Base-by-base conservation (phyloP, 495 filamentous ascomycete species). In the Penicillium dipodomyicola region DNA sequence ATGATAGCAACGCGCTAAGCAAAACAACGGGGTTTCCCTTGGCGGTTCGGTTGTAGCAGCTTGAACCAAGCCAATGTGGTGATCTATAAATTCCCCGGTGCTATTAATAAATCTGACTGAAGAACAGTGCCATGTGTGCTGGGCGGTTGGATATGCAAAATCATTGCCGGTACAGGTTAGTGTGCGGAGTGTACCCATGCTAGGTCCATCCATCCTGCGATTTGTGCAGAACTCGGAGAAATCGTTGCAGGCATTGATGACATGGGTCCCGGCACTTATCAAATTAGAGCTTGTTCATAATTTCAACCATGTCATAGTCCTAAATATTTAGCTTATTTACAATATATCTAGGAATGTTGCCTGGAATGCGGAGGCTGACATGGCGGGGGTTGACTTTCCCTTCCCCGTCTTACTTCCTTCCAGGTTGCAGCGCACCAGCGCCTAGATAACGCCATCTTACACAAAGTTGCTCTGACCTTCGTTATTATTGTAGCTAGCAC, bases 121-220 rank as follows among this genome's bases (percentile, higher is more conserved):
- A 46, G 49, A 25, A 25, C 23, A 45, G 52, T 22, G 22, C 62
- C 37, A 41, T 44, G 48, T 59, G 43, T 54, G 49, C 40, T 58
- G 47, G 49, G 69, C 67, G 65, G 58, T 60, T 65, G 60, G 59
- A 63, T 63, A 46, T 57, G 52, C 63, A 59, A 54, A 29, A 54
- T 59, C 33, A 64, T 59, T 68, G 55, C 68, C 66, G 29, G 49
- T 57, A 53, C 29, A 32, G 57, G 63, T 60, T 73, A 70, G 70
- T 60, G 43, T 74, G 70, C 68, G 65, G 65, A 64, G 40, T 35
- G 55, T 45, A 44, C 12, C 40, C 30, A 45, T 58, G 40, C 47
- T 56, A 33, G 23, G n/a, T 20, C 42, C 20, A 23, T 23, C 30
- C 2, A 15, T n/a, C 42, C 43, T 46, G 39, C 6, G 42, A 39